Base-by-base conservation (phyloP, 495 filamentous ascomycete species). In the Penicillium fimorum region DNA sequence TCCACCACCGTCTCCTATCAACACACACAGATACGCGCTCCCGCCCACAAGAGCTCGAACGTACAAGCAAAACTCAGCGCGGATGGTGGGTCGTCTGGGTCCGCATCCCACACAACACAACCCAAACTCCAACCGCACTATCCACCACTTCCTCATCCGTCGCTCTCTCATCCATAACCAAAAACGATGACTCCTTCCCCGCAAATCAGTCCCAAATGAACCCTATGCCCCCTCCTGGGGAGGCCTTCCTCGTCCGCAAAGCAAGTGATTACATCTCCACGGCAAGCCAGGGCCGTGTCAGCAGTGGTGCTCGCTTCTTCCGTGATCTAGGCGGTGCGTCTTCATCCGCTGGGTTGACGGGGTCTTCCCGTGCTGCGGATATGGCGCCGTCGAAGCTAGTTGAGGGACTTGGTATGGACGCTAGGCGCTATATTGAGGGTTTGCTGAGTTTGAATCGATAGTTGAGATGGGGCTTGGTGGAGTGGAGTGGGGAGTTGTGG, bases 11-110 rank as follows among this genome's bases (percentile, higher is more conserved):
- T 58, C 86, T 97, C 32, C 74, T 98, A 13, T 85, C 82, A 58
- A 93, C 88, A 32, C 84, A 91, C 62, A 71, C 74, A 22, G 79
- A 83, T 29, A 90, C 89, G 18, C 79, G 81, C 12, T 72, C 74
- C 17, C 74, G 82, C 11, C 61, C 73, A 2, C 69, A 78, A 13
- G 91, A 93, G 63, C 68, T 87, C 7, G 95, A 97, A 71, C 76
- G 89, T n/a, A 97, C 89, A 12, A 89, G 86, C 71, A 96, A 96
- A 78, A 97, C 92, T 5, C 88, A 77, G 46, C 82, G 92, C 10
- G 92, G 92, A 1, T 98, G 93, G 92, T 98, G 95, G 94, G 79
- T 97, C 27, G 89, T 97, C 48, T 97, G 95, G 92, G 91, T 89
- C 50, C 80, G 88, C 40, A 74, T 93, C 9, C 75, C 85, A 4